A percentile compares a stretch with the other conserved stretches of the same genome.
These are phyloP conservation scores for Carallia pectinifolia DNA, from an alignment of 345 rosid species.

Conservation along the genomic window DNA sequence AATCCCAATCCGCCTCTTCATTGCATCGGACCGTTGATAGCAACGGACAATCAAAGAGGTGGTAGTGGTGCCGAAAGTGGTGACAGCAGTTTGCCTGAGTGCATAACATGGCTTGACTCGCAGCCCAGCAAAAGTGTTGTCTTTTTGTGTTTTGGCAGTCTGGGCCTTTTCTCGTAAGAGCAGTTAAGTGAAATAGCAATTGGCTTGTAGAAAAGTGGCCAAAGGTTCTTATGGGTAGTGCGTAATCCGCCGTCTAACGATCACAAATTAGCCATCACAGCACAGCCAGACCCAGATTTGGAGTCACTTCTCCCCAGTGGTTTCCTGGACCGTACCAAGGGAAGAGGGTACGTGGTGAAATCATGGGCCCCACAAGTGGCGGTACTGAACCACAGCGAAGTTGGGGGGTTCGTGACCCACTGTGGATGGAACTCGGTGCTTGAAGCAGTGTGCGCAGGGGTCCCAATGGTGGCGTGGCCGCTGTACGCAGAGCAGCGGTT, in stretches of 20 bases:
- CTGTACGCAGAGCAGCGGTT: slow-evolving; percentile 46
- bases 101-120: slow-evolving; percentile 42
- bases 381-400: slow-evolving; percentile 43
- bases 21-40: slow-evolving; percentile 57
- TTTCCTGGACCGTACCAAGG: slow-evolving; percentile 36
- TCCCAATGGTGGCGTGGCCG: slow-evolving; percentile 58
- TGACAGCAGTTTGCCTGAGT: slow-evolving; percentile 1
- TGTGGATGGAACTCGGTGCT: slow-evolving; percentile 75
- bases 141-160: slow-evolving; percentile 47
- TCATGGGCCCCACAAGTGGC: slow-evolving; percentile 64
- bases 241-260: slow-evolving; percentile 24
- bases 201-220: slow-evolving; percentile 44
- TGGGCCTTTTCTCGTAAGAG: slow-evolving; percentile 32
- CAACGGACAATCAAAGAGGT: not conserved
- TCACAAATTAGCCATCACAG: slow-evolving; percentile 1
- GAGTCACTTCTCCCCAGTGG: slow-evolving; percentile 35
- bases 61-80: not conserved
- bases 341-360: slow-evolving; percentile 47
- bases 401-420: slow-evolving; percentile 67
- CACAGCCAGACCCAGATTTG: slow-evolving; percentile 12
- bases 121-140: slow-evolving; percentile 40
- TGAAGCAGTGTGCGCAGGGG: slow-evolving; percentile 53
- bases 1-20: slow-evolving; percentile 37
- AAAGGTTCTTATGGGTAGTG: slow-evolving; percentile 54
- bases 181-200: slow-evolving; percentile 48